Conservation (phyloP, 2,329 filamentous ascomycete genomes). For the Lecanicillium sp. region DNA sequence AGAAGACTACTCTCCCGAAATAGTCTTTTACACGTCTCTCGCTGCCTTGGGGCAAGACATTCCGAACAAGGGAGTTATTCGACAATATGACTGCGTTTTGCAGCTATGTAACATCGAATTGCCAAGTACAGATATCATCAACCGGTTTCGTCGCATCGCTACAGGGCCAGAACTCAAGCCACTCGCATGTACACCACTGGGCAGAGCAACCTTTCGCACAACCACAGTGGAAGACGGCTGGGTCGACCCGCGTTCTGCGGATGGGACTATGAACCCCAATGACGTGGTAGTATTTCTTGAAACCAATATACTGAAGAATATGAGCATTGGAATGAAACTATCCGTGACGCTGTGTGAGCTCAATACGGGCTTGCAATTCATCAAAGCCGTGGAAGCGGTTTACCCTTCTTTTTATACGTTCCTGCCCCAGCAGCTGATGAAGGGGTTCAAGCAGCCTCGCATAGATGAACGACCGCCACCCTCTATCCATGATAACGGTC, state of each 20-base stretch:
- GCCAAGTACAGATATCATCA: constrained; percentile 31
- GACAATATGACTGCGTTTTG: constrained; percentile 42
- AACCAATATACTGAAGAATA: constrained; percentile 39
- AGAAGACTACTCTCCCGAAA: constrained; percentile 31
- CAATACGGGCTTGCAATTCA: constrained; percentile 56
- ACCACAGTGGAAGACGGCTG: constrained; percentile 41
- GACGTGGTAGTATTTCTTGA: constrained; percentile 58
- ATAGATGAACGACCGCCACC: constrained; percentile 35
- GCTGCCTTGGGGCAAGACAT: constrained; percentile 25
- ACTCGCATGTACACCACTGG: constrained; percentile 31
- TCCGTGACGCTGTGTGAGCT: constrained; percentile 47
- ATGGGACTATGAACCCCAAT: constrained; percentile 6
- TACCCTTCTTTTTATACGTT: constrained; percentile 57
- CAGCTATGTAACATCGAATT: constrained; percentile 49
- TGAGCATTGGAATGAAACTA: constrained; percentile 59
- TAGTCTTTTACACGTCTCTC: constrained; percentile 36
- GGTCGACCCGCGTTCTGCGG: constrained; percentile 24
- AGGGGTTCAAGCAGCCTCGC: constrained; percentile 52
- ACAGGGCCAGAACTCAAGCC: constrained; percentile 21
- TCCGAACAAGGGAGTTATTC: constrained; percentile 17
- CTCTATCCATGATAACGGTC: constrained; percentile 32
- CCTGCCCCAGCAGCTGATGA: constrained; percentile 63
- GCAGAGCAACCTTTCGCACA: constrained; percentile 34
- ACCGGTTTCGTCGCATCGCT: constrained; percentile 35
- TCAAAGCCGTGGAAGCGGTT: constrained; percentile 49